phyloP scores from a whole-genome alignment of 495 filamentous ascomycete species.

The Achaetomiella virescens region DNA sequence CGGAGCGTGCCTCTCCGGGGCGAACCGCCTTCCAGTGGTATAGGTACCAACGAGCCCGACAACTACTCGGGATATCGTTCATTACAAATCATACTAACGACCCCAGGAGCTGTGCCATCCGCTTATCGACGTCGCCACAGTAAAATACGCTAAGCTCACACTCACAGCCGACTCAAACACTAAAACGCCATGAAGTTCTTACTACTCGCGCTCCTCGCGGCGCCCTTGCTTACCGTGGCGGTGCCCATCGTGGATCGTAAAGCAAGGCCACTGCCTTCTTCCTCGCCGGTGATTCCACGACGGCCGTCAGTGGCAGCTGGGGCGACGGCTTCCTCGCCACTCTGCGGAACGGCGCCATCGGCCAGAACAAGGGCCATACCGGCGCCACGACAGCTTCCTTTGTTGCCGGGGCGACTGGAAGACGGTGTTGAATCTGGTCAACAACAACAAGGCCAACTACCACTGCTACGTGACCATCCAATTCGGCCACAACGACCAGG shows the following conservation, averaged over 20 bases:
- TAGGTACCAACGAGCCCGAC: not conserved
- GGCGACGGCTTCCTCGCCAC: not conserved
- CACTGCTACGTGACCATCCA: constrained; percentile 3
- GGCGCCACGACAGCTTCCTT: constrained; percentile 3
- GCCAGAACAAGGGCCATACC: not conserved
- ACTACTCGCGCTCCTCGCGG: not conserved
- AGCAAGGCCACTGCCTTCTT: not conserved
- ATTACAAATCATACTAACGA: not conserved
- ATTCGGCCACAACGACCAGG: constrained; percentile 6
- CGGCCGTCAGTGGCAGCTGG: not conserved
- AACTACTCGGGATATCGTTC: not conserved
- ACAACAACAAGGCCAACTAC: not conserved
- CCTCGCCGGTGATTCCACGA: constrained; percentile 4
- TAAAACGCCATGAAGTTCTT: not conserved
- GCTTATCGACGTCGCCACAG: not conserved
- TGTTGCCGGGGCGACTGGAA: constrained; percentile 1
- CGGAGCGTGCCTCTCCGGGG: not conserved
- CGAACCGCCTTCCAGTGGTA: not conserved
- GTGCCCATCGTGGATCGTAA: not conserved
- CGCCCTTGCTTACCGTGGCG: not conserved
- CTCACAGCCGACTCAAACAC: not conserved
- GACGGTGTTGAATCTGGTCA: not conserved
- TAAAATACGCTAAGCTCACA: not conserved
- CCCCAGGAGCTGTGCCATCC: not conserved
- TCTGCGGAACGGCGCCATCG: not conserved